Percentiles rank a stretch among this genome's conserved stretches.
Conservation (phyloP, 2,329 filamentous ascomycete genomes). For the Alternaria brassicae region DNA sequence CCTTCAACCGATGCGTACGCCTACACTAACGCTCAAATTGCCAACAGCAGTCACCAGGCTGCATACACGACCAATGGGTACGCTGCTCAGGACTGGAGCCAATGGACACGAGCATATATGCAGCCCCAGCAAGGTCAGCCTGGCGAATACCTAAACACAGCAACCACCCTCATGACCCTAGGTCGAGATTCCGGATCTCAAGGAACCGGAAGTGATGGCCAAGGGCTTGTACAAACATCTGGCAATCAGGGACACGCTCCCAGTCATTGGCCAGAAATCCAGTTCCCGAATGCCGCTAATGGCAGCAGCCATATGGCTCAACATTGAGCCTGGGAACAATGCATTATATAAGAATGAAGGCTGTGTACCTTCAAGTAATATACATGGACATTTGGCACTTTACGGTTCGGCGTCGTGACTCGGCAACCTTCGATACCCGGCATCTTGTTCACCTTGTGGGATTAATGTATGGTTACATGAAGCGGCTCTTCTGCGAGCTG, state of each 20-base stretch:
- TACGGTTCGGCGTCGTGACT: conserved; percentile 11
- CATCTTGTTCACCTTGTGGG: conserved; percentile 7
- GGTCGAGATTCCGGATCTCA: conserved; percentile 38
- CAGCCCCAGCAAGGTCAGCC: conserved; percentile 33
- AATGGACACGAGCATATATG: conserved; percentile 46
- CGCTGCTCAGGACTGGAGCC: conserved; percentile 44
- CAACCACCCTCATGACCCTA: conserved; percentile 50
- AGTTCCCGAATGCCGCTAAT: conserved; percentile 33
- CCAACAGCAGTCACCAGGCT: conserved; percentile 25
- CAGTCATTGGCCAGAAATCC: conserved; percentile 43
- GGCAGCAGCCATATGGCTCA: conserved; percentile 27
- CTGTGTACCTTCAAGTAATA: conserved; percentile 5
- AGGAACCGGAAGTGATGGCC: conserved; percentile 26
- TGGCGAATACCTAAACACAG: conserved; percentile 49
- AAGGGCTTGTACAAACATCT: conserved; percentile 29
- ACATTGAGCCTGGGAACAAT: conserved; percentile 14
- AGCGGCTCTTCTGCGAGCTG: conserved; percentile 6
- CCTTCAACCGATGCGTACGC: conserved; percentile 32
- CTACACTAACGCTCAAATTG: conserved; percentile 33
- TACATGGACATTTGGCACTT: conserved; percentile 1
- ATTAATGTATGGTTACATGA: conserved; percentile 17
- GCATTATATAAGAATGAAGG: not conserved
- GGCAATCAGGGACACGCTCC: conserved; percentile 30
- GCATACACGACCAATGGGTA: conserved; percentile 37
- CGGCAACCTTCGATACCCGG: conserved; percentile 10